These are phyloP conservation scores for Cordyceps fumosorosea DNA, from an alignment of 2,329 filamentous ascomycete species.

Conservation along the genomic window DNA sequence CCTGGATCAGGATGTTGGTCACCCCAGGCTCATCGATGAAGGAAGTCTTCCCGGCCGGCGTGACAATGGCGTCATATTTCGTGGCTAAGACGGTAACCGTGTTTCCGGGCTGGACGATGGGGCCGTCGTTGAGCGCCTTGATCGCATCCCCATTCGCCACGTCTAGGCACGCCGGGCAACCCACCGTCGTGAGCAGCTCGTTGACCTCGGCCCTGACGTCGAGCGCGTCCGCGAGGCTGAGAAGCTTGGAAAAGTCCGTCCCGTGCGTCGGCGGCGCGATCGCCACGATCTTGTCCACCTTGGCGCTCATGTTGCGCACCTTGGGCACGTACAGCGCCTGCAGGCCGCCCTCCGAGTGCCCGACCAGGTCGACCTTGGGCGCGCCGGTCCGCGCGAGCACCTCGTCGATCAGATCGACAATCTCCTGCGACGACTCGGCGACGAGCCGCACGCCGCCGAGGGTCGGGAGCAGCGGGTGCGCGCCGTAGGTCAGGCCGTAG, in stretches of 20 bases:
- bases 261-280: constrained; percentile 17
- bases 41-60: constrained; percentile 9
- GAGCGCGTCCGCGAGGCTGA: constrained; percentile 5
- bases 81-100: constrained; percentile 15
- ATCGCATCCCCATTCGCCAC: constrained; percentile 11
- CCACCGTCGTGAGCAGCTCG: constrained; percentile 9
- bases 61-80: constrained; percentile 13
- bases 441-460: constrained; percentile 17
- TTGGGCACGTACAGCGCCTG: constrained; percentile 19
- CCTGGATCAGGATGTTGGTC: constrained; percentile 14
- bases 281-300: constrained; percentile 18
- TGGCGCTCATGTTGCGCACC: constrained; percentile 12
- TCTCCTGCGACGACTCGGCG: constrained; percentile 15
- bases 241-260: constrained; percentile 13
- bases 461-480: constrained; percentile 13
- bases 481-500: constrained; percentile 18
- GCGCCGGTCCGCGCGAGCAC: constrained; percentile 16
- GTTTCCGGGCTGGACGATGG: constrained; percentile 15
- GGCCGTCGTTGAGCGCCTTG: constrained; percentile 13
- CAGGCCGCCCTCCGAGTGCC: constrained; percentile 20
- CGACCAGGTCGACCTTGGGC: constrained; percentile 18
- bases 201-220: not conserved
- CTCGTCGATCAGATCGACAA: constrained; percentile 16
- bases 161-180: constrained; percentile 15
- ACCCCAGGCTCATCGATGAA: constrained; percentile 15